Conservation (phyloP, 1,284 basidiomycete genomes). For the Trametes sp. region DNA sequence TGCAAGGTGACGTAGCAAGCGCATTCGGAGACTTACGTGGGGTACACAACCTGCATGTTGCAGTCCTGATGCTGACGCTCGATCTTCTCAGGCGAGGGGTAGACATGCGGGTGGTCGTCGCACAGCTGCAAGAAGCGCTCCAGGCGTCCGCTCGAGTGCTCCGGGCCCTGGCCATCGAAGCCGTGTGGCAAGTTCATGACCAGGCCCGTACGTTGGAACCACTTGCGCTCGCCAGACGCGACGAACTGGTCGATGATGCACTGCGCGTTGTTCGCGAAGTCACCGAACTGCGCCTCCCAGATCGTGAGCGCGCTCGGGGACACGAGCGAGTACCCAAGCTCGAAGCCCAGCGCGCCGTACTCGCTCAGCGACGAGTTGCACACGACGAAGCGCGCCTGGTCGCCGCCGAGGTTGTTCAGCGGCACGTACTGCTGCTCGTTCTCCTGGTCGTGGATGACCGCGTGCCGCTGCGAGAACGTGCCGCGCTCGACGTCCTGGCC, state of each 20-base stretch:
- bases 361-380: conserved; percentile 99
- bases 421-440: conserved; percentile 93
- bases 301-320: conserved; percentile 94
- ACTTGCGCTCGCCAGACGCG: conserved; percentile 97
- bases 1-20: background rate
- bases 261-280: conserved; percentile 97
- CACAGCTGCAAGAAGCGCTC: conserved; percentile 98
- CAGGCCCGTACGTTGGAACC: conserved; percentile 95
- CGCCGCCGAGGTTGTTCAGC: conserved; percentile 86
- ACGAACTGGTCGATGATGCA: conserved; percentile 99
- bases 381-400: conserved; percentile 92
- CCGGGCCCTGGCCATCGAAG: conserved; percentile 98
- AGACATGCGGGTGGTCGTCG: conserved; percentile 95
- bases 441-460: conserved; percentile 95
- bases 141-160: conserved; percentile 96
- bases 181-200: conserved; percentile 96
- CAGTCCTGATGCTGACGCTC: conserved; percentile 98
- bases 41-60: conserved; percentile 99
- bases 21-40: conserved; percentile 66
- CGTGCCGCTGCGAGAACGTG: conserved; percentile 99
- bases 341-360: conserved; percentile 95
- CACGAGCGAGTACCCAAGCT: conserved; percentile 98
- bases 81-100: conserved; percentile 88
- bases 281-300: conserved; percentile 99
- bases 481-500: conserved; percentile 99